Evolutionary conservation across 352 stramenopile genomes (phyloP), one percentile per base, ranked within the genome.

Genomic region (Globisporangium cederbergense): DNA sequence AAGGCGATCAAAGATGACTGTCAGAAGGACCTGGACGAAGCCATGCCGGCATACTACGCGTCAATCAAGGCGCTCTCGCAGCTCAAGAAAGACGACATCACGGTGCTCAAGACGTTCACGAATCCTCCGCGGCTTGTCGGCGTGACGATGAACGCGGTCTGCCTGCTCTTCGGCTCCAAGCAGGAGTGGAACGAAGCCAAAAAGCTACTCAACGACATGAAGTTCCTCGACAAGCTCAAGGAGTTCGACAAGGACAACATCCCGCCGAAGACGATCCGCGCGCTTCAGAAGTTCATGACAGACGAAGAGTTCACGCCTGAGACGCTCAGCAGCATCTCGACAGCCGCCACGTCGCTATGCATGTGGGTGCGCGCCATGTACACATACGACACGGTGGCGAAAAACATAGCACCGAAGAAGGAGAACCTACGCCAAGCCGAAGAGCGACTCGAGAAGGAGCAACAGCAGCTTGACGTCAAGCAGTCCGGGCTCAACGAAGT

Each of bases 341-440:
- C 78, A 4, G 94, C 94, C 13, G 92, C 93, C 13, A 97, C 82
- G 1, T 97, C 90, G 34, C 74, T 98, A 0, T 98, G 93, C 67
- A 98, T 98, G 92, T 98, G 94, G 91, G 93, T 88, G 0, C 79
- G 90, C 16, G 93, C 93, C 5, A 97, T 98, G 87, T 94, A 97
- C 65, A 97, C 89, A 25, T 98, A 98, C 75, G 91, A 98, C 68
- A 84, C 81, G 3, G 92, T 98, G 32, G 92, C 90, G 28, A 98
- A 97, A 67, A 96, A 91, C 64, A 97, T 98, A 69, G 93, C 75
- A 11, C 94, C 94, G 0, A 98, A 98, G 72, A 96, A 97, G 59
- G 86, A 95, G 60, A 94, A 95, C 28, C 77, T 98, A 1, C 86
- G 88, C 36, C 74, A 81, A 16, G 93, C 94, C 0, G 90, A 98